phyloP scores from a whole-genome alignment of 2,329 filamentous ascomycete species.

The Ophiostoma perfectum region DNA sequence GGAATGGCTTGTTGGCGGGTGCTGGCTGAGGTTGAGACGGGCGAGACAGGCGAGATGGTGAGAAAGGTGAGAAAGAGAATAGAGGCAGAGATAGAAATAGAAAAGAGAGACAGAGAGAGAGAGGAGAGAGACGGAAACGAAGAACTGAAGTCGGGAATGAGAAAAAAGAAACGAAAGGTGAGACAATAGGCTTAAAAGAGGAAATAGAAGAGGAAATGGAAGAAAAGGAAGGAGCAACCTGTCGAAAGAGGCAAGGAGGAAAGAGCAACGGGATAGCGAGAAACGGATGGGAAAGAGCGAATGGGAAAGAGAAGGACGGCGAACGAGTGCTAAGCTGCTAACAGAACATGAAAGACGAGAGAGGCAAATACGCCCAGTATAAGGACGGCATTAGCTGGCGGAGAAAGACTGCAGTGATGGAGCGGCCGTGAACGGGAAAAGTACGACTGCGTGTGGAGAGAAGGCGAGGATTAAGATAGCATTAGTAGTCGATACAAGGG shows the following conservation, averaged over 20 bases:
- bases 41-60: neutral
- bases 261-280: neutral
- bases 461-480: neutral
- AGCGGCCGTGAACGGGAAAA: neutral
- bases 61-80: neutral
- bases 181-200: neutral
- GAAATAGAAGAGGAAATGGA: neutral
- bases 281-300: conserved; percentile 4
- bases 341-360: neutral
- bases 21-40: neutral
- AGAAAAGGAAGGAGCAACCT: neutral
- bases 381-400: neutral
- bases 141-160: neutral
- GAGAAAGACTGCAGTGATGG: neutral
- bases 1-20: neutral
- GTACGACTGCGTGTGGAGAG: neutral
- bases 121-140: neutral
- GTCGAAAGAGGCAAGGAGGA: neutral
- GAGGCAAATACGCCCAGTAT: conserved; percentile 8
- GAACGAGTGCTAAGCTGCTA: neutral
- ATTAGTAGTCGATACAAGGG: no score
- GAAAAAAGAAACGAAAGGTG: neutral
- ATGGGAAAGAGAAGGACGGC: conserved; percentile 3
- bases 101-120: neutral
- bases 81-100: neutral